Percentiles rank a stretch among this genome's conserved stretches.
Evolutionary conservation across 768 basidiomycete species (phyloP).

Genomic region (Tylopilus felleus): DNA sequence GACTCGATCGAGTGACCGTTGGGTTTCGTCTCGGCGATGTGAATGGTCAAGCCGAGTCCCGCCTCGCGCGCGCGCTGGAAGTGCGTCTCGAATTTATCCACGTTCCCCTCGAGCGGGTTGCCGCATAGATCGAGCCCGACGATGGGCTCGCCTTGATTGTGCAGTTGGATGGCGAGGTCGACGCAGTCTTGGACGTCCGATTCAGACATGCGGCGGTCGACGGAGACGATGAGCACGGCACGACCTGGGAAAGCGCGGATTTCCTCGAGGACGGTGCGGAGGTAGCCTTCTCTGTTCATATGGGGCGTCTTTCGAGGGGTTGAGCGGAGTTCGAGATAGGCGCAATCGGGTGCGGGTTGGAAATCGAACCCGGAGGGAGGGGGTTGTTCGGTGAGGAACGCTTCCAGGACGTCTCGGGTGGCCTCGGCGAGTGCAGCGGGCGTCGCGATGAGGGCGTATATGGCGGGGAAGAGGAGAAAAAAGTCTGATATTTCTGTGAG

Average conservation of each 20-base stretch:
- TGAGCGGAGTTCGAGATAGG: constrained; percentile 80
- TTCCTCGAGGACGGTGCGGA: constrained; percentile 63
- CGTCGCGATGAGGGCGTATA: constrained; percentile 72
- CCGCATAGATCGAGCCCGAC: constrained; percentile 84
- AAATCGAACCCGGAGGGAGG: constrained; percentile 30
- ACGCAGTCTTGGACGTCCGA: constrained; percentile 54
- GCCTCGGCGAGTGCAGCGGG: constrained; percentile 51
- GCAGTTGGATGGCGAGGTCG: constrained; percentile 52
- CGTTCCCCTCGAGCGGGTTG: constrained; percentile 60
- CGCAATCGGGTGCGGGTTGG: constrained; percentile 47
- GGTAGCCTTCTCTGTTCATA: constrained; percentile 61
- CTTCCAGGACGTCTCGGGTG: constrained; percentile 60
- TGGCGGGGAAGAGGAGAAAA: constrained; percentile 71
- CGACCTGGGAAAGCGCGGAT: constrained; percentile 53
- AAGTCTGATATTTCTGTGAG: constrained; percentile 66
- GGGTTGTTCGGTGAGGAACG: constrained; percentile 45
- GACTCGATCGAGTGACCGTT: constrained; percentile 57
- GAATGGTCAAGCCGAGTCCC: constrained; percentile 72
- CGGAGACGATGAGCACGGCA: constrained; percentile 65
- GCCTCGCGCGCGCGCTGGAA: constrained; percentile 54
- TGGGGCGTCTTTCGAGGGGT: constrained; percentile 59
- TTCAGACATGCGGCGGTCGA: constrained; percentile 68
- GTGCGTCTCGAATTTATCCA: constrained; percentile 46
- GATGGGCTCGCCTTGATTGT: constrained; percentile 53
- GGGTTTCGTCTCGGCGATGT: constrained; percentile 79